Evolutionary conservation across 2,329 filamentous ascomycete species (phyloP).

Genomic region (Sarocladiaceae sp.): DNA sequence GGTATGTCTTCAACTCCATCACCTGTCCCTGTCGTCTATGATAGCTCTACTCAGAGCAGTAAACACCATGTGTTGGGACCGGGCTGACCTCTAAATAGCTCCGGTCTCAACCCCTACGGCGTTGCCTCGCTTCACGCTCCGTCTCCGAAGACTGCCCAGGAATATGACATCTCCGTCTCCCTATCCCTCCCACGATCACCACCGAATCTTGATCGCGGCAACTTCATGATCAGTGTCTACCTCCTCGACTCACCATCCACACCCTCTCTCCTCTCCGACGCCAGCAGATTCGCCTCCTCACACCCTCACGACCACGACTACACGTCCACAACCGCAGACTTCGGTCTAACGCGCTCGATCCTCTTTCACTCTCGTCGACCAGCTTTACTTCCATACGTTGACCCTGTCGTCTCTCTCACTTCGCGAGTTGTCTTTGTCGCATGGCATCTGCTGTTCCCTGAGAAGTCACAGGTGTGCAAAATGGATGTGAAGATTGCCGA

Average conservation of each 20-base stretch:
- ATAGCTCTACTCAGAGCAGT: no score
- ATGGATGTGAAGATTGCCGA: slow-evolving; percentile 67
- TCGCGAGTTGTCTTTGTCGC: slow-evolving; percentile 60
- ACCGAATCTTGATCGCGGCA: slow-evolving; percentile 71
- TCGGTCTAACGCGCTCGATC: slow-evolving; percentile 23
- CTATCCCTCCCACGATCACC: slow-evolving; percentile 76
- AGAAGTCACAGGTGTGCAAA: slow-evolving; percentile 49
- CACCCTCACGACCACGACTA: slow-evolving; percentile 15
- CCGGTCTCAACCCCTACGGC: slow-evolving; percentile 49
- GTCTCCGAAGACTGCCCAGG: slow-evolving; percentile 64
- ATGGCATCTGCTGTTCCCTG: slow-evolving; percentile 64
- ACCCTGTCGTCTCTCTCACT: slow-evolving; percentile 60
- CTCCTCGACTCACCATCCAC: slow-evolving; percentile 49
- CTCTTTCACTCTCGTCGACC: slow-evolving; percentile 67
- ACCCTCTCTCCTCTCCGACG: slow-evolving; percentile 19
- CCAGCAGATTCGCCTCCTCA: slow-evolving; percentile 24
- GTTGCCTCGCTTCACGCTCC: slow-evolving; percentile 39
- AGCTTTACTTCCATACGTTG: slow-evolving; percentile 75
- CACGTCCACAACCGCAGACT: not conserved
- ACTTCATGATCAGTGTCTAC: slow-evolving; percentile 88
- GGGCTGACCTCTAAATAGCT: slow-evolving; percentile 28
- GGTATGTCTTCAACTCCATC: slow-evolving; percentile 33
- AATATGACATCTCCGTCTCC: slow-evolving; percentile 77
- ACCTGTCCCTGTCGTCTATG: not conserved
- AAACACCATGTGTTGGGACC: no score